Percentiles rank a stretch among this genome's conserved stretches.
Evolutionary conservation across 2,329 filamentous ascomycete species (phyloP).

Genomic region (Clarireedia hainanense): DNA sequence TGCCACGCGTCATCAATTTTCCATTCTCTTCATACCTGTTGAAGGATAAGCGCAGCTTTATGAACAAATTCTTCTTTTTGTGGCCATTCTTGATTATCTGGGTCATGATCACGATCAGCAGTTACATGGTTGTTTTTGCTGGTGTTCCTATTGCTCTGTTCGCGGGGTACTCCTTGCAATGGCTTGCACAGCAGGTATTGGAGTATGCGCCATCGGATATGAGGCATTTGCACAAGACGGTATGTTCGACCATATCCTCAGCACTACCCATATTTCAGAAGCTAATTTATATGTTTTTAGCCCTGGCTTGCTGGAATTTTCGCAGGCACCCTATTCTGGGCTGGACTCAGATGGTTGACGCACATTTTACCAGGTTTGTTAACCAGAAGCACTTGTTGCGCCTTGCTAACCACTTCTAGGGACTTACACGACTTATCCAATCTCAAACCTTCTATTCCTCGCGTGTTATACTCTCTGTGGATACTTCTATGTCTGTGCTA

Average conservation of each 20-base stretch:
- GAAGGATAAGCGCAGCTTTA: conserved; percentile 69
- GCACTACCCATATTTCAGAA: background rate
- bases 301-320: conserved; percentile 94
- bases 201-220: conserved; percentile 82
- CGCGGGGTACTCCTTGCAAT: conserved; percentile 65
- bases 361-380: conserved; percentile 60
- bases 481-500: conserved; percentile 83
- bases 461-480: conserved; percentile 55
- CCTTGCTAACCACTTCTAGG: conserved; percentile 37
- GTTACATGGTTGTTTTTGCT: conserved; percentile 64
- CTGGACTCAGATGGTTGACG: conserved; percentile 67
- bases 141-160: conserved; percentile 65
- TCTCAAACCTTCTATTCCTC: conserved; percentile 72
- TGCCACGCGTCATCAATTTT: conserved; percentile 60
- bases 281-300: conserved; percentile 34
- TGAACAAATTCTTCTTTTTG: conserved; percentile 81
- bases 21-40: conserved; percentile 65
- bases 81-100: conserved; percentile 78
- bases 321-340: conserved; percentile 74
- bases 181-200: conserved; percentile 67
- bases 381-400: conserved; percentile 21
- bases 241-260: conserved; percentile 34
- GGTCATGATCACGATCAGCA: conserved; percentile 61
- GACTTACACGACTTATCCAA: conserved; percentile 57
- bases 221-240: conserved; percentile 82